Conservation (phyloP, 768 basidiomycete species). For the Auriculariales sp. region DNA sequence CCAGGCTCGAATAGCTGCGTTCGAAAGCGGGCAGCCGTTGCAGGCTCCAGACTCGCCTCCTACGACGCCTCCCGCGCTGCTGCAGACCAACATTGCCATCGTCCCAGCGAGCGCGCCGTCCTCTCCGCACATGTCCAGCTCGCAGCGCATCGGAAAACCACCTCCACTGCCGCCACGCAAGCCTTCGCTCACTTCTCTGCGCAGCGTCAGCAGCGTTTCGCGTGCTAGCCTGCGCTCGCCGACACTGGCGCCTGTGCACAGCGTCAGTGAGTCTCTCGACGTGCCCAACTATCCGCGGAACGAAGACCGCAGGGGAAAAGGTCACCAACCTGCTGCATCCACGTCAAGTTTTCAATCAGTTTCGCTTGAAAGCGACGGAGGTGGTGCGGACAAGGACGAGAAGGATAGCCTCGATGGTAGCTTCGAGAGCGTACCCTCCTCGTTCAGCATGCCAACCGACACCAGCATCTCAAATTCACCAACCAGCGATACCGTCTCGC, state of each 20-base stretch:
- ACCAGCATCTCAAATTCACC: constrained; percentile 31
- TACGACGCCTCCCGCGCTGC: neutral
- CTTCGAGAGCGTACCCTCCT: constrained; percentile 52
- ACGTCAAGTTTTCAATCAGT: constrained; percentile 76
- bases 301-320: constrained; percentile 19
- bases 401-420: constrained; percentile 51
- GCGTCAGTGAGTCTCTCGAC: constrained; percentile 28
- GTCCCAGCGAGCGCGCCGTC: neutral
- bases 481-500: constrained; percentile 36
- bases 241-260: constrained; percentile 17
- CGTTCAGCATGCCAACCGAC: constrained; percentile 37
- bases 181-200: constrained; percentile 35
- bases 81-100: constrained; percentile 1
- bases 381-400: constrained; percentile 27
- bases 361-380: constrained; percentile 55
- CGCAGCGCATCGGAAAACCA: constrained; percentile 5
- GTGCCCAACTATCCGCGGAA: constrained; percentile 45
- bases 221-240: constrained; percentile 15
- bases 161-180: constrained; percentile 59
- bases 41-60: neutral
- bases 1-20: constrained; percentile 1
- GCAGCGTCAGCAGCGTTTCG: constrained; percentile 21
- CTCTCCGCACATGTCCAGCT: neutral
- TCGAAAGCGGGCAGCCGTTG: neutral
- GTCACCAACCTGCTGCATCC: constrained; percentile 52